These are phyloP conservation scores for Penicillium steckii DNA, from an alignment of 495 filamentous ascomycete genomes.

Conservation along the genomic window DNA sequence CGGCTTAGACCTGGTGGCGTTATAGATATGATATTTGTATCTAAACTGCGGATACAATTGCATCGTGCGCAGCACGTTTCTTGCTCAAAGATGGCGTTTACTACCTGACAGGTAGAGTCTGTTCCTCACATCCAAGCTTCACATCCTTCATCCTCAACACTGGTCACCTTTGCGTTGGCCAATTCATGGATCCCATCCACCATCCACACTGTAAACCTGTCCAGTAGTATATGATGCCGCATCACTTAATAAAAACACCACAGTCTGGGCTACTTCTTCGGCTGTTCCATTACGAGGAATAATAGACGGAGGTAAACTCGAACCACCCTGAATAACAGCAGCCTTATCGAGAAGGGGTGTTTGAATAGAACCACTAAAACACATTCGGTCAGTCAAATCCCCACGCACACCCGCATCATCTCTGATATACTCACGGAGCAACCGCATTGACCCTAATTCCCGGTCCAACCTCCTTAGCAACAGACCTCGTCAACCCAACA, in stretches of 20 bases:
- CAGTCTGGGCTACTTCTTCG: conserved; percentile 51
- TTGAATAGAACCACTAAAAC: conserved; percentile 50
- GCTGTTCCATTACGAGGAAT: conserved; percentile 44
- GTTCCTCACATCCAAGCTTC: too few relatives aligned
- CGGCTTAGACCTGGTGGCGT: background rate
- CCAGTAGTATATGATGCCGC: conserved; percentile 56
- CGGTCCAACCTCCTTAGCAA: conserved; percentile 57
- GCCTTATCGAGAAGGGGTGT: conserved; percentile 48
- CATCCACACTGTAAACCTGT: conserved; percentile 41
- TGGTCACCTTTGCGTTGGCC: background rate
- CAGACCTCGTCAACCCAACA: conserved; percentile 55
- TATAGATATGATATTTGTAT: too few relatives aligned
- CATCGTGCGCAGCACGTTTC: too few relatives aligned
- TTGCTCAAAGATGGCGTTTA: too few relatives aligned
- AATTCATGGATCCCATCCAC: conserved; percentile 32
- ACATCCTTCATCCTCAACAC: background rate
- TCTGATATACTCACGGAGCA: conserved; percentile 43
- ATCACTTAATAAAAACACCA: conserved; percentile 57
- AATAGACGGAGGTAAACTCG: conserved; percentile 33
- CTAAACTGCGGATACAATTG: too few relatives aligned
- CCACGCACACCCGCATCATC: background rate
- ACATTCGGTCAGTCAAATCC: background rate
- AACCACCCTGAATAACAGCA: conserved; percentile 32
- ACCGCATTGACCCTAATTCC: conserved; percentile 59
- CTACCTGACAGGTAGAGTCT: too few relatives aligned